A percentile compares a stretch with the other conserved stretches of the same genome.
Conservation (phyloP, 75 land plant genomes). For the Chamaecyparis obtusa region DNA sequence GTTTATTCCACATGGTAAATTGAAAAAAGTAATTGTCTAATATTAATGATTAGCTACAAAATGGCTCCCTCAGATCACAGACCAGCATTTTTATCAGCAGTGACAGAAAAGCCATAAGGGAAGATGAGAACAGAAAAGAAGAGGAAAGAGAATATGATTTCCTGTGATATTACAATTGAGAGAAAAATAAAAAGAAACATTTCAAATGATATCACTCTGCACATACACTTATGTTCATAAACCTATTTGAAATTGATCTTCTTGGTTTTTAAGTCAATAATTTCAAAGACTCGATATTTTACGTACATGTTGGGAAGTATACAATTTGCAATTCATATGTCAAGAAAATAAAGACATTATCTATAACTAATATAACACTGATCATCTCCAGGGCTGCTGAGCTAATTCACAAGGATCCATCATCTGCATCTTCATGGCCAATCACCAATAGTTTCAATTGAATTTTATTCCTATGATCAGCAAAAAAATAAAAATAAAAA, state of each 20-base stretch:
- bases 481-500: not conserved
- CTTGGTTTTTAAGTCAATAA: not conserved
- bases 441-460: not conserved
- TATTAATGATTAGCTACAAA: not conserved
- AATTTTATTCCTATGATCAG: not conserved
- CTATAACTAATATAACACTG: not conserved
- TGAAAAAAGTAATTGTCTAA: not conserved
- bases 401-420: not conserved
- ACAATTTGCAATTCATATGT: not conserved
- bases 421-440: slow-evolving; percentile 1
- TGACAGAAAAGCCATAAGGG: not conserved
- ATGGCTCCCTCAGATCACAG: not conserved
- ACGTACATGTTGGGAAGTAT: not conserved
- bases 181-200: not conserved
- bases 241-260: not conserved
- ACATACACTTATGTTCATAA: not conserved
- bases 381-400: not conserved
- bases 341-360: not conserved
- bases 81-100: not conserved
- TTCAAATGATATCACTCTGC: not conserved
- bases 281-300: not conserved
- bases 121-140: not conserved
- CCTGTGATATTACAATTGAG: not conserved
- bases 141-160: not conserved
- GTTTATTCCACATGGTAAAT: not conserved